phyloP scores from a whole-genome alignment of 345 rosid genomes.

The Trapa incisa region DNA sequence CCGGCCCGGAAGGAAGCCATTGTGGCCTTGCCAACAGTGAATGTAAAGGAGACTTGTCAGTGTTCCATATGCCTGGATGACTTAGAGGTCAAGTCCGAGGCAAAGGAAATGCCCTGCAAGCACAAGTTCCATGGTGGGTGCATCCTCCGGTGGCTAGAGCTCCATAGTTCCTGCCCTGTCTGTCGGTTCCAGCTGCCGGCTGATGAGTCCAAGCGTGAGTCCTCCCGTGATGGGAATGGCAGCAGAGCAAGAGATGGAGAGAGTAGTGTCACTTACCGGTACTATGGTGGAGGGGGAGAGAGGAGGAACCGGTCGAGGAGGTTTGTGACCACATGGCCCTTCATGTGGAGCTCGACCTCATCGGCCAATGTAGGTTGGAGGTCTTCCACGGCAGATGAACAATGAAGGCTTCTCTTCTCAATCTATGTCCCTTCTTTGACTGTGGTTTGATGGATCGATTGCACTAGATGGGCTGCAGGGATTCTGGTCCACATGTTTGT shows the following conservation, averaged over 20 bases:
- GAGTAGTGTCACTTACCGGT: background rate
- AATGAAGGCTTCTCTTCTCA: too few relatives aligned
- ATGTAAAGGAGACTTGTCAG: conserved; percentile 33
- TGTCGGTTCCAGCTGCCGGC: conserved; percentile 69
- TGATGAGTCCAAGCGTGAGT: conserved; percentile 42
- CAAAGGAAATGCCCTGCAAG: conserved; percentile 82
- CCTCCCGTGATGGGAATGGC: conserved; percentile 17
- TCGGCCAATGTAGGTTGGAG: too few relatives aligned
- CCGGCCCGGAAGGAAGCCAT: conserved; percentile 58
- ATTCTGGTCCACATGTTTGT: too few relatives aligned
- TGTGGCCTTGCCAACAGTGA: conserved; percentile 44
- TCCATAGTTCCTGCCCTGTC: conserved; percentile 88
- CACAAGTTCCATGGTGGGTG: conserved; percentile 75
- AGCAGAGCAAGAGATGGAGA: conserved; percentile 12
- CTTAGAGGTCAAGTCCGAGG: conserved; percentile 44
- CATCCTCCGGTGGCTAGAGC: conserved; percentile 80
- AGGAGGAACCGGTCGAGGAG: too few relatives aligned
- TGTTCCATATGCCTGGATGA: conserved; percentile 86
- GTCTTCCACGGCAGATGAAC: too few relatives aligned
- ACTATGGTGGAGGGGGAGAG: too few relatives aligned
- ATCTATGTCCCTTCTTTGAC: too few relatives aligned
- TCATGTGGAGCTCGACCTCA: too few relatives aligned
- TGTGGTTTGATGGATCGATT: too few relatives aligned
- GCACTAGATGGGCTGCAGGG: too few relatives aligned
- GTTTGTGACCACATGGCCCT: too few relatives aligned